Evolutionary conservation across 2,329 filamentous ascomycete species (phyloP).

Genomic region (Calonectria pteridis): DNA sequence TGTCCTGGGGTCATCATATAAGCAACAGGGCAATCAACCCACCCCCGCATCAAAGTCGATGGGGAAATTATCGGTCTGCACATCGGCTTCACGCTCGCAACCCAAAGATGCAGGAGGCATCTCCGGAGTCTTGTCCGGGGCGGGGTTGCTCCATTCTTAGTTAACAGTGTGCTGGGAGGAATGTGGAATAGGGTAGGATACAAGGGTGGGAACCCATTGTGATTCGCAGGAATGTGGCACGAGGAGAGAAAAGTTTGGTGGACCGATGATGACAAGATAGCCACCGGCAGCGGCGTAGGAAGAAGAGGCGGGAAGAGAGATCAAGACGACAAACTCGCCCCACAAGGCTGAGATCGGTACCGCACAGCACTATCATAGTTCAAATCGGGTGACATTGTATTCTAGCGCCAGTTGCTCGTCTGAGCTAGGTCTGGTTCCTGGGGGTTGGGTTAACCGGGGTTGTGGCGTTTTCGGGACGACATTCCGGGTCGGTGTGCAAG

Average conservation of each 20-base stretch:
- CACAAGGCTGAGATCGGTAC: background rate
- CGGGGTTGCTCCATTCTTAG: slow-evolving; percentile 9
- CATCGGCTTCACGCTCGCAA: background rate
- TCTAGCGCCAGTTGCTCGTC: background rate
- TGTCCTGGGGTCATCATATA: background rate
- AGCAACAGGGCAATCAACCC: background rate
- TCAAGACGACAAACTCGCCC: background rate
- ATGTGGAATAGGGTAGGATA: background rate
- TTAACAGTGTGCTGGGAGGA: background rate
- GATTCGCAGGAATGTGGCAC: slow-evolving; percentile 11
- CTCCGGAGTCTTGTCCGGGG: background rate
- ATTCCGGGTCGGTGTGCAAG: slow-evolving; percentile 12
- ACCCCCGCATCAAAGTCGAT: background rate
- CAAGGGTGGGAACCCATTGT: background rate
- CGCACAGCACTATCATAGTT: background rate
- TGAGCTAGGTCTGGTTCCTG: background rate
- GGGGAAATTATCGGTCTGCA: background rate
- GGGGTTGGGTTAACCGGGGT: slow-evolving; percentile 21
- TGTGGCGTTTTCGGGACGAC: slow-evolving; percentile 23
- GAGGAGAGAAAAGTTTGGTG: slow-evolving; percentile 8
- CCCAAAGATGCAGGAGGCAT: background rate
- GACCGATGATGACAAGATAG: slow-evolving; percentile 5
- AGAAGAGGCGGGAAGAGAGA: background rate
- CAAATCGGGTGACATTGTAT: background rate
- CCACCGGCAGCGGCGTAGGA: background rate